Conservation (phyloP, 345 rosid species). For the Chamaenerion angustifolium region DNA sequence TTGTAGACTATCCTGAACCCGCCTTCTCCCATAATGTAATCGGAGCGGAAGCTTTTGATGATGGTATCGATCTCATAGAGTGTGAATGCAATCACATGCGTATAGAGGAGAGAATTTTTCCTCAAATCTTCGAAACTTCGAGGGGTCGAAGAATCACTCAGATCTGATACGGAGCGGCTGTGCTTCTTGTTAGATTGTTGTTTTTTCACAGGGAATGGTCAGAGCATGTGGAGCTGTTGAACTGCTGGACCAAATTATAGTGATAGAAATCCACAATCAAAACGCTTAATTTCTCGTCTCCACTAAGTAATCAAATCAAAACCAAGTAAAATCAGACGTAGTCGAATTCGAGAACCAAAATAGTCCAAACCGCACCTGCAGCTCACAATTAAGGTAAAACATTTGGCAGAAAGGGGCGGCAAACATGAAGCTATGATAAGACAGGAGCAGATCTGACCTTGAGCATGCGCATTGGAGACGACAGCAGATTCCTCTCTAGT, state of each 20-base stretch:
- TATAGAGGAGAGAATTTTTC: conserved; percentile 51
- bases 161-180: conserved; percentile 72
- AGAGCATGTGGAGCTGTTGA: conserved; percentile 48
- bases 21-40: conserved; percentile 90
- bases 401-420: neutral
- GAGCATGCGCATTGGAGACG: conserved; percentile 79
- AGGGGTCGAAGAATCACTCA: conserved; percentile 71
- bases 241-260: conserved; percentile 26
- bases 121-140: conserved; percentile 50
- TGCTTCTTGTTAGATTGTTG: conserved; percentile 37
- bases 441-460: conserved; percentile 18
- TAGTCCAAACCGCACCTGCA: neutral
- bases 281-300: neutral
- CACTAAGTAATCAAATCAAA: neutral
- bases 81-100: conserved; percentile 73
- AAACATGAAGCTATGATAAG: neutral
- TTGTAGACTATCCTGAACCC: conserved; percentile 94
- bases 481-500: conserved; percentile 90
- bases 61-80: conserved; percentile 85
- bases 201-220: conserved; percentile 25
- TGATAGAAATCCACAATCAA: neutral
- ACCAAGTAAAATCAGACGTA: too few relatives aligned
- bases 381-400: neutral
- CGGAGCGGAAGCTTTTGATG: conserved; percentile 94
- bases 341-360: too few relatives aligned